These are phyloP conservation scores for Murraya paniculata DNA, from an alignment of 345 rosid genomes.

Conservation along the genomic window DNA sequence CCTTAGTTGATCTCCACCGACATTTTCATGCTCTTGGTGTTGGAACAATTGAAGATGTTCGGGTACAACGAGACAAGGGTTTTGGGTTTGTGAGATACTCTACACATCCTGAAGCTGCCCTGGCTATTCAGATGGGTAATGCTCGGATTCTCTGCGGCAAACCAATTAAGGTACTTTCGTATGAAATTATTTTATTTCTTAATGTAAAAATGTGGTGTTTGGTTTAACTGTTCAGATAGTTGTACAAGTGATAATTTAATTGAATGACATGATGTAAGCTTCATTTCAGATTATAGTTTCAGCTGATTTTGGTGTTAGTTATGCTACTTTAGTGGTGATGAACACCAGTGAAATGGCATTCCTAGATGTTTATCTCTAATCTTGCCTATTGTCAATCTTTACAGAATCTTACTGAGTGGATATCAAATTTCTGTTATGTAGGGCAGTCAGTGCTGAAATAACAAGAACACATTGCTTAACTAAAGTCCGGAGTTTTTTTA, in stretches of 20 bases:
- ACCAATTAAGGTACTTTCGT: constrained; percentile 61
- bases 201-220: not conserved
- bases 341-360: no score
- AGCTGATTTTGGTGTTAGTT: not conserved
- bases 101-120: constrained; percentile 75
- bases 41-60: constrained; percentile 90
- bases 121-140: constrained; percentile 90
- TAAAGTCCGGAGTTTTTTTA: no score
- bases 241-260: not conserved
- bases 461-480: no score
- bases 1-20: constrained; percentile 69
- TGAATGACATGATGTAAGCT: not conserved
- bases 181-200: not conserved
- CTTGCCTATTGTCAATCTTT: no score
- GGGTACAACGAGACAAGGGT: constrained; percentile 89
- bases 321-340: no score
- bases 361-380: no score
- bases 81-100: constrained; percentile 90
- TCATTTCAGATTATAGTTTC: not conserved
- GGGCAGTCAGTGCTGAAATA: no score
- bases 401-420: no score
- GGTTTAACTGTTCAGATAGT: not conserved
- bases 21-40: constrained; percentile 71
- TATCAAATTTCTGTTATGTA: no score
- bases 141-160: constrained; percentile 62